These are phyloP conservation scores for Nyssa sinensis DNA, from an alignment of 148 eudicot genomes.

Conservation along the genomic window DNA sequence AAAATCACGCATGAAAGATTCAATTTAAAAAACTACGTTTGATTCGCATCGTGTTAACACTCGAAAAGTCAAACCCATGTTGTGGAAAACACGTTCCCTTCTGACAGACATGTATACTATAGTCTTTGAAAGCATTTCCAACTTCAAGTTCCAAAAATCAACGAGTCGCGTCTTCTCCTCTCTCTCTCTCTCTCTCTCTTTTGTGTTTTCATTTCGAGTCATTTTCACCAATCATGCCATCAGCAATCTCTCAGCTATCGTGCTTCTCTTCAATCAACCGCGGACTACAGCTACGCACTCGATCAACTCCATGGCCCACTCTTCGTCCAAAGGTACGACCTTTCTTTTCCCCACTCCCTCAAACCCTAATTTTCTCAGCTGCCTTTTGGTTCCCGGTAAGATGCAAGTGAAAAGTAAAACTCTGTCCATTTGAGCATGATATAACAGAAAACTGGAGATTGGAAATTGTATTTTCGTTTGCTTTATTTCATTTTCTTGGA, in stretches of 20 bases:
- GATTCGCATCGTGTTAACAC: too few species aligned
- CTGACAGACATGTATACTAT: too few species aligned
- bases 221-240: slow-evolving; percentile 5
- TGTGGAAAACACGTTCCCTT: too few species aligned
- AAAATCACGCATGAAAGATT: too few species aligned
- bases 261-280: slow-evolving; percentile 13
- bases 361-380: background rate
- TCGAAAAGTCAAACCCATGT: too few species aligned
- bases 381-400: background rate
- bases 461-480: too few species aligned
- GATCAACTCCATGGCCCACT: background rate
- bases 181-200: background rate
- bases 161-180: too few species aligned
- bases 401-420: background rate
- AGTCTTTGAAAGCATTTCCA: too few species aligned
- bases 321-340: slow-evolving; percentile 17
- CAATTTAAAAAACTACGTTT: too few species aligned
- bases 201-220: background rate
- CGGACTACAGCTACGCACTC: background rate
- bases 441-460: too few species aligned
- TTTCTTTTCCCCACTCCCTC: background rate
- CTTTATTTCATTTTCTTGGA: too few species aligned
- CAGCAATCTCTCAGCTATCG: slow-evolving; percentile 15
- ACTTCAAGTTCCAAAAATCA: too few species aligned
- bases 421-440: background rate